Evolutionary conservation across 306 rosid genomes (phyloP), one percentile per base, ranked within the genome.

Genomic region (Cotoneaster glaucophyllus): DNA sequence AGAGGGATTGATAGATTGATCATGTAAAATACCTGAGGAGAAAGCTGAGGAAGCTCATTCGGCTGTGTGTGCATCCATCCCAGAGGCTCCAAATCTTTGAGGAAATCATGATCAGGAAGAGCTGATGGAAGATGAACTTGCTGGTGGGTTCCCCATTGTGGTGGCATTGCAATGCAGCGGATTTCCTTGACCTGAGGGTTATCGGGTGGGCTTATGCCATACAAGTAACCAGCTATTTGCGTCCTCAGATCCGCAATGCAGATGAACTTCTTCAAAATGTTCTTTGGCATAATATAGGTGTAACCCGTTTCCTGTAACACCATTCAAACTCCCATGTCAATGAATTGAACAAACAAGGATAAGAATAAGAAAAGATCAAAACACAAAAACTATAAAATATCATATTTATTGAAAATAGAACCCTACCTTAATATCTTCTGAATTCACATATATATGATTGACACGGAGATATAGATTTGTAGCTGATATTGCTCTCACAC

Each of bases 11-110:
- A 71, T 59, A 62, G 15, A 56, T 31, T 15, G 22, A 12, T 24
- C 2, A 29, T 18, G 12, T 64, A 56, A 50, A 39, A 62, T 74
- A 94, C 98, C 98, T 92, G 98, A 21, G 99, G 97, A 10, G 99
- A 92, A 80, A 96, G 83, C 88, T 96, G 99, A 24, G 98, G 97
- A 82, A 96, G 98, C 77, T 92, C 99, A 76, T 96, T 96, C n/a
- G 99, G 99, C 68, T 96, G 99, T 5, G 99, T 96, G 82, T 96
- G 99, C 99, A 96, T 92, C 99, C 99, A 96, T 74, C 99, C 99
- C 92, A 96, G 74, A 32, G 99, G 99, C 81, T 96, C 99, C 86
- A 96, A 86, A 82, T 92, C 99, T 75, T 83, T 92, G 81, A 96
- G 88, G 80, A 96, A 96, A 85, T 96, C 99, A 77, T 96, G 98